Percentiles rank a stretch among this genome's conserved stretches.
Conservation (phyloP, 139 green algal species). For the Haematococcus lacustris region DNA sequence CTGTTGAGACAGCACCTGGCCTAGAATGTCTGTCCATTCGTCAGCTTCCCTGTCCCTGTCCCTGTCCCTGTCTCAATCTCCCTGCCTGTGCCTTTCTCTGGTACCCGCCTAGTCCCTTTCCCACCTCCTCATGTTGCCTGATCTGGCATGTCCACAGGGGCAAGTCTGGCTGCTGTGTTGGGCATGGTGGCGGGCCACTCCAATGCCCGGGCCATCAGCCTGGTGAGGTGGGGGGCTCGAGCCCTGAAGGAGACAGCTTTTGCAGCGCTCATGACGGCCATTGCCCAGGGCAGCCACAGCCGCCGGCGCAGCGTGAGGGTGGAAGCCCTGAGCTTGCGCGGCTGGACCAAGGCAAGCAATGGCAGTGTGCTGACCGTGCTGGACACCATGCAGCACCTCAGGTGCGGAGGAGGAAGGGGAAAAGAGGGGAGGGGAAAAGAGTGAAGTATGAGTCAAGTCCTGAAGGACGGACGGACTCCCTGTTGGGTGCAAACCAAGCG, state of each 20-base stretch:
- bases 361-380: constrained; percentile 22
- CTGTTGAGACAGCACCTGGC: too few relatives aligned
- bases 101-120: too few relatives aligned
- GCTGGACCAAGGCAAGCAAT: constrained; percentile 21
- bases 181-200: constrained; percentile 27
- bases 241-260: constrained; percentile 20
- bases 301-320: constrained; percentile 10
- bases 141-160: background rate
- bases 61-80: background rate
- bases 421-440: too few relatives aligned
- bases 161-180: constrained; percentile 23
- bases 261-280: constrained; percentile 12
- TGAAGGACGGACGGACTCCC: too few relatives aligned
- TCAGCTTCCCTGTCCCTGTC: too few relatives aligned
- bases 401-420: too few relatives aligned
- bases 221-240: constrained; percentile 13
- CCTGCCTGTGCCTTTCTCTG: background rate
- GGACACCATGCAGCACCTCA: constrained; percentile 20
- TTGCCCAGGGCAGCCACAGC: constrained; percentile 8
- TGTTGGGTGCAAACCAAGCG: too few relatives aligned
- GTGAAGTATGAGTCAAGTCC: too few relatives aligned
- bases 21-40: too few relatives aligned
- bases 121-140: too few relatives aligned
- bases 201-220: constrained; percentile 26
- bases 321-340: constrained; percentile 26